Evolutionary conservation across 78 protist genomes (phyloP).

Genomic region (Dictyostelium intermedium): DNA sequence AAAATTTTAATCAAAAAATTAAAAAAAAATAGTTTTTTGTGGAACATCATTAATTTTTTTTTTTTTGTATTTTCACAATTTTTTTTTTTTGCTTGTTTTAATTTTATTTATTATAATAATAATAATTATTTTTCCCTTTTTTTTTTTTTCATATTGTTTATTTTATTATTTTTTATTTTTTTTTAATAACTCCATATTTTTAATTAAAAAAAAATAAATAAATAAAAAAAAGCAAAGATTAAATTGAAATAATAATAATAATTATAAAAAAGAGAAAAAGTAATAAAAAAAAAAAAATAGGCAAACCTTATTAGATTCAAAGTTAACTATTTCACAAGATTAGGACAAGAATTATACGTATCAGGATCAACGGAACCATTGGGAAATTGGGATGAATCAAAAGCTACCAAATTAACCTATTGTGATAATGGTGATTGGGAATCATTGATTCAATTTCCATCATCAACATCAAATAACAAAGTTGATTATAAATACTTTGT

Average conservation of each 20-base stretch:
- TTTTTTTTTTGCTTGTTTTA: neutral
- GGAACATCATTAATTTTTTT: neutral
- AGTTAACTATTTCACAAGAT: conserved; percentile 62
- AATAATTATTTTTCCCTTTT: too few relatives aligned
- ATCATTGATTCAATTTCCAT: neutral
- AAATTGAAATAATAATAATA: neutral
- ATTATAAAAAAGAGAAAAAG: neutral
- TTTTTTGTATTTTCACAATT: neutral
- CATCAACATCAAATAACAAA: neutral
- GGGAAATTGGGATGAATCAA: conserved; percentile 38
- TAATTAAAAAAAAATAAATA: neutral
- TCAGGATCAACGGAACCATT: conserved; percentile 32
- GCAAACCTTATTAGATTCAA: conserved; percentile 43
- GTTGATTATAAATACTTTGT: conserved; percentile 75
- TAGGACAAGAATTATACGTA: conserved; percentile 58
- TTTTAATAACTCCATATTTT: neutral
- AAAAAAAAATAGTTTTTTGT: too few relatives aligned
- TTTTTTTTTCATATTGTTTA: neutral
- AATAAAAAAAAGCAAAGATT: neutral
- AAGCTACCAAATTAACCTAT: conserved; percentile 36
- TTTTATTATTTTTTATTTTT: neutral
- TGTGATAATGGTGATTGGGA: conserved; percentile 79
- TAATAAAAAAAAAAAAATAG: neutral
- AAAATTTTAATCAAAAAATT: neutral
- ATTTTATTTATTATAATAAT: too few relatives aligned